phyloP scores from a whole-genome alignment of 148 eudicot genomes.

The Chenopodium berlandieri region DNA sequence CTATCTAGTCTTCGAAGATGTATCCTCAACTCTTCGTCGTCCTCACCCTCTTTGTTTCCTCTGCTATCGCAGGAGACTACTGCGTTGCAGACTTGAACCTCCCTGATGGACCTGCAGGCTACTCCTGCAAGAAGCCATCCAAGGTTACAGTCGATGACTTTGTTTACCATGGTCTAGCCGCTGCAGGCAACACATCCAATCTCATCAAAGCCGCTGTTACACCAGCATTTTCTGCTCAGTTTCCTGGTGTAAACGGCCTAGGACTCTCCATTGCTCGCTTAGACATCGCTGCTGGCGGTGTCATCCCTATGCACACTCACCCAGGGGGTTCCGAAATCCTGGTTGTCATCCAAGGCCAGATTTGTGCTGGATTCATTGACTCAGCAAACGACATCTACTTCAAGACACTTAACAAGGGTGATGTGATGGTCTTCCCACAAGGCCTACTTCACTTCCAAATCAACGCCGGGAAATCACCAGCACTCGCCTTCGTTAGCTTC shows the following conservation, averaged over 20 bases:
- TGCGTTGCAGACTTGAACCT: constrained; percentile 58
- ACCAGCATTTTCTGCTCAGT: constrained; percentile 67
- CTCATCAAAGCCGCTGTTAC: constrained; percentile 76
- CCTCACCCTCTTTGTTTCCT: constrained; percentile 39
- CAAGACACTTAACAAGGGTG: constrained; percentile 55
- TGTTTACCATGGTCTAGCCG: constrained; percentile 46
- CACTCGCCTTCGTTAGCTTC: constrained; percentile 57
- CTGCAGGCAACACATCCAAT: constrained; percentile 57
- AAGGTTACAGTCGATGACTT: constrained; percentile 53
- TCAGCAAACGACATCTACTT: constrained; percentile 53
- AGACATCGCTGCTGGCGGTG: constrained; percentile 69
- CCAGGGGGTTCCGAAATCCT: constrained; percentile 61
- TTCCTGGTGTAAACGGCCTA: constrained; percentile 73
- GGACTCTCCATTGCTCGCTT: constrained; percentile 72
- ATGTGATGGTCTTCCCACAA: constrained; percentile 74
- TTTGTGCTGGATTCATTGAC: constrained; percentile 66
- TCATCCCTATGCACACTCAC: constrained; percentile 86
- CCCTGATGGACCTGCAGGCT: constrained; percentile 61
- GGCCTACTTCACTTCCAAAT: constrained; percentile 80
- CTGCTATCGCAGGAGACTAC: constrained; percentile 53
- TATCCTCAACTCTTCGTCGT: constrained; percentile 42
- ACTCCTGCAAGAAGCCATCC: constrained; percentile 59
- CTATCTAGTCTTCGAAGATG: constrained; percentile 37
- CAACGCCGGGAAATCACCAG: constrained; percentile 42
- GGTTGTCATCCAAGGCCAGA: constrained; percentile 49